These are phyloP conservation scores for Carex myosuroides DNA, from an alignment of 176 grass and related monocot genomes.

Conservation along the genomic window DNA sequence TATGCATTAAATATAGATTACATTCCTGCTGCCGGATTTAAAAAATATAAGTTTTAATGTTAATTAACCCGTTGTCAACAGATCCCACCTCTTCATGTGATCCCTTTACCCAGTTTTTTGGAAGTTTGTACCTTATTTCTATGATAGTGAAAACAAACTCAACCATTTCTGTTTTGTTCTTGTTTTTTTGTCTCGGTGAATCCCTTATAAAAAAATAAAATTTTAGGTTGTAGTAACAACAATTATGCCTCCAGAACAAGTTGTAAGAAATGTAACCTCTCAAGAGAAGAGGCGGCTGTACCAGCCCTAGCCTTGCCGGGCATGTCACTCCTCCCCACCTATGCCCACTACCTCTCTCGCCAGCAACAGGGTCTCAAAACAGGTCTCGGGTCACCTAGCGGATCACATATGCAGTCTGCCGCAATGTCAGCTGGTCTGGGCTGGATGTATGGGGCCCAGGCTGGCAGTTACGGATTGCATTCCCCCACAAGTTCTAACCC, in stretches of 20 bases:
- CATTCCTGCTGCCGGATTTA: background rate
- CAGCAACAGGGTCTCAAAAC: constrained; percentile 60
- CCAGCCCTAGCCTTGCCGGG: constrained; percentile 73
- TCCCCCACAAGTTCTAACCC: constrained; percentile 39
- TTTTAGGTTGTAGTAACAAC: constrained; percentile 99
- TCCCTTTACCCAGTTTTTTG: background rate
- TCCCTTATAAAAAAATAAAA: constrained; percentile 37
- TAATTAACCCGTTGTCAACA: background rate
- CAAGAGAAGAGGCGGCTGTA: constrained; percentile 94
- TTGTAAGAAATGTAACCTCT: constrained; percentile 92
- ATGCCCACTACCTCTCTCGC: constrained; percentile 66
- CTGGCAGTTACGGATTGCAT: constrained; percentile 55
- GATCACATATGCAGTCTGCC: constrained; percentile 59
- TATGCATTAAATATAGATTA: background rate
- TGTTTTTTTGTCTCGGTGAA: background rate
- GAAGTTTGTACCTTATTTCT: background rate
- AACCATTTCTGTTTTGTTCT: background rate
- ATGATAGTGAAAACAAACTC: background rate
- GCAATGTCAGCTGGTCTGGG: constrained; percentile 43
- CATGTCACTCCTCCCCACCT: constrained; percentile 42
- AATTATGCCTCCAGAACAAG: constrained; percentile 99
- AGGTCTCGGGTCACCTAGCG: constrained; percentile 45
- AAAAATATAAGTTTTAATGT: background rate
- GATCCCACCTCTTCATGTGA: background rate
- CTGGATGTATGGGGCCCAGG: constrained; percentile 42